Evolutionary conservation across 257 asterid species (phyloP), one percentile per base, ranked within the genome.

Genomic region (Scutellaria barbata): DNA sequence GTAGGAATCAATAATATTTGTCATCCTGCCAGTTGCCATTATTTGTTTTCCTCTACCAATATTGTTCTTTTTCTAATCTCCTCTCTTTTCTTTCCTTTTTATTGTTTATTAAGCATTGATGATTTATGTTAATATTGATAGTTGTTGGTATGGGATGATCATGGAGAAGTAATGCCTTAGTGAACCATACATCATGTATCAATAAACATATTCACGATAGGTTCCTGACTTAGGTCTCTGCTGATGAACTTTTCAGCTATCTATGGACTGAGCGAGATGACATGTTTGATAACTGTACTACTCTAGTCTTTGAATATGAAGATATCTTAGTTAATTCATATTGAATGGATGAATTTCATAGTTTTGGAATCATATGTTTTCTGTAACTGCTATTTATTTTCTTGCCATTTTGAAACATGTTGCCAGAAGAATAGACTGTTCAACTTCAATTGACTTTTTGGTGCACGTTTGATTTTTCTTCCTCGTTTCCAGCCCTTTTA

Each of bases 401-500:
- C 59, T 22, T 73, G 46, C 20, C 33, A 35, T 68, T 60, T 8
- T 17, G 48, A 51, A 58, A 57, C 61, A 60, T 13, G 42, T n/a
- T 53, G 47, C 68, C 30, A 12, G 4, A 46, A 56, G 64, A 56
- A 66, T 68, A 57, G n/a, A 17, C 35, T 62, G 4, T 11, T 52
- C 60, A 43, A 56, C 63, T 68, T 45, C 56, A 39, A 52, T 20
- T 77, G 62, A 75, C 58, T 66, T 6, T 46, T 63, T 35, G 50
- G 10, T 53, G 9, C 37, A 6, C 51, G 17, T 67, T 45, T 55
- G 39, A 22, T 11, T 16, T 41, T 48, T 17, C 6, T 11, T 8
- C n/a, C 67, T 30, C 39, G 66, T 65, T 69, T 72, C 18, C 86
- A 94, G 98, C 85, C 97, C 99, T 22, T 91, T 94, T 72, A 94